phyloP scores from a whole-genome alignment of 345 rosid species.

The Brassica nigra region DNA sequence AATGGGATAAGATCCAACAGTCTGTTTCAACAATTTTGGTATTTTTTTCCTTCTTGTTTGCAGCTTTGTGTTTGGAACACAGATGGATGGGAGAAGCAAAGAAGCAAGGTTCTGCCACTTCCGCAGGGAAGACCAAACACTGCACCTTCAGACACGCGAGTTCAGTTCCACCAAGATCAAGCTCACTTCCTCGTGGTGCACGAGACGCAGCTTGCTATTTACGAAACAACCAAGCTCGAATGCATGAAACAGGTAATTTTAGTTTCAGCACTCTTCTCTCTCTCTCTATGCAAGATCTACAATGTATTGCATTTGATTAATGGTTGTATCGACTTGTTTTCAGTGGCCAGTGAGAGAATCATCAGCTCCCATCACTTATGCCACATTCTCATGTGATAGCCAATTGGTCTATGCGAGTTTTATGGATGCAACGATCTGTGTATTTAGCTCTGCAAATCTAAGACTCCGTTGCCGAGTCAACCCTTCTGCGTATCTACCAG shows the following conservation, averaged over 20 bases:
- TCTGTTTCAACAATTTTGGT: background rate
- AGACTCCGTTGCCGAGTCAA: constrained; percentile 73
- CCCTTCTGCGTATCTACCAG: constrained; percentile 79
- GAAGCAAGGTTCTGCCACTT: constrained; percentile 66
- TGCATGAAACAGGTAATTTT: constrained; percentile 77
- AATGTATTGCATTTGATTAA: constrained; percentile 3
- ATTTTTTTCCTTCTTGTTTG: background rate
- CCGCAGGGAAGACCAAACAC: constrained; percentile 66
- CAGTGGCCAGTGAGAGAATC: constrained; percentile 82
- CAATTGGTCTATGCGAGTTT: constrained; percentile 87
- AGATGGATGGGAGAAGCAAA: constrained; percentile 95
- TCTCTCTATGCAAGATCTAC: background rate
- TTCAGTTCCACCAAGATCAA: constrained; percentile 96
- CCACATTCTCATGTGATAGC: constrained; percentile 95
- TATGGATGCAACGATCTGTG: constrained; percentile 80
- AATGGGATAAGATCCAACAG: background rate
- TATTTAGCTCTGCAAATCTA: constrained; percentile 76
- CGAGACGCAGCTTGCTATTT: constrained; percentile 90
- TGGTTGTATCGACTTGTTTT: constrained; percentile 14
- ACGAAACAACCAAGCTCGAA: constrained; percentile 83
- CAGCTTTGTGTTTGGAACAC: constrained; percentile 89
- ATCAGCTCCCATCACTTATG: constrained; percentile 82
- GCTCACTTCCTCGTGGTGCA: constrained; percentile 89
- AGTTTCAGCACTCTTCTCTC: background rate
- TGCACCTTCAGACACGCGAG: constrained; percentile 80